A percentile compares a stretch with the other conserved stretches of the same genome.
Conservation (phyloP, 2,329 filamentous ascomycete genomes). For the Botrytis elliptica region DNA sequence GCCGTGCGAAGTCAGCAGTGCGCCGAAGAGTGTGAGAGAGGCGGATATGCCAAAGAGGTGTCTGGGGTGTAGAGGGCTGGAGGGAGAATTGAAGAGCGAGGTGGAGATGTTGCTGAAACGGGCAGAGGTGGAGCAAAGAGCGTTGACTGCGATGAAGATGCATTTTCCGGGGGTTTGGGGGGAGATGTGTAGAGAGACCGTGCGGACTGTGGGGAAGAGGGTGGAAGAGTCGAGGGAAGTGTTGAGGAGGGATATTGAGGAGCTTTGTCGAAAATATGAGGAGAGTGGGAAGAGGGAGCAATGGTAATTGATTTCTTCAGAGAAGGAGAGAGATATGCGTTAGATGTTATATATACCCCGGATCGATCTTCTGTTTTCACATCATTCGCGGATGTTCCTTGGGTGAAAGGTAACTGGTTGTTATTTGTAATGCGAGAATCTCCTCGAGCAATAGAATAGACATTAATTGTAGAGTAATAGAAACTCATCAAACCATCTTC, state of each 20-base stretch:
- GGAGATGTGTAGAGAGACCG: slow-evolving; percentile 20
- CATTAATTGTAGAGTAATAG: slow-evolving; percentile 12
- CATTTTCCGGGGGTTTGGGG: slow-evolving; percentile 28
- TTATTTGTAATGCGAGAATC: neutral
- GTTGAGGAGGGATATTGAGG: slow-evolving; percentile 27
- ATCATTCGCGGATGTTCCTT: neutral
- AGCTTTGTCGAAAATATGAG: slow-evolving; percentile 33
- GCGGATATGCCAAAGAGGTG: slow-evolving; percentile 32
- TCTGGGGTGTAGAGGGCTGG: slow-evolving; percentile 28
- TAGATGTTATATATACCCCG: neutral
- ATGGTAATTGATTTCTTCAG: slow-evolving; percentile 24
- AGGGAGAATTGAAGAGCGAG: slow-evolving; percentile 20
- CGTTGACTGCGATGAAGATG: slow-evolving; percentile 24
- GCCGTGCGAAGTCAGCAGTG: slow-evolving; percentile 18
- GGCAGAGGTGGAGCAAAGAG: slow-evolving; percentile 23
- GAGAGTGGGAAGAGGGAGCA: slow-evolving; percentile 32
- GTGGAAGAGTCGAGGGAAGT: slow-evolving; percentile 26
- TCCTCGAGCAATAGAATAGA: slow-evolving; percentile 10
- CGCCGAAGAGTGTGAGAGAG: slow-evolving; percentile 24
- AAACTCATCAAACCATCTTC: slow-evolving; percentile 3
- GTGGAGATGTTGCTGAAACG: slow-evolving; percentile 22
- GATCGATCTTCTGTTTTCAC: neutral
- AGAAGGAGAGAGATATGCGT: neutral
- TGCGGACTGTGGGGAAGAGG: slow-evolving; percentile 26
- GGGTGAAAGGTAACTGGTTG: neutral